Base-by-base conservation (phyloP, 257 asterid species). In the Fraxinus cuspidata region DNA sequence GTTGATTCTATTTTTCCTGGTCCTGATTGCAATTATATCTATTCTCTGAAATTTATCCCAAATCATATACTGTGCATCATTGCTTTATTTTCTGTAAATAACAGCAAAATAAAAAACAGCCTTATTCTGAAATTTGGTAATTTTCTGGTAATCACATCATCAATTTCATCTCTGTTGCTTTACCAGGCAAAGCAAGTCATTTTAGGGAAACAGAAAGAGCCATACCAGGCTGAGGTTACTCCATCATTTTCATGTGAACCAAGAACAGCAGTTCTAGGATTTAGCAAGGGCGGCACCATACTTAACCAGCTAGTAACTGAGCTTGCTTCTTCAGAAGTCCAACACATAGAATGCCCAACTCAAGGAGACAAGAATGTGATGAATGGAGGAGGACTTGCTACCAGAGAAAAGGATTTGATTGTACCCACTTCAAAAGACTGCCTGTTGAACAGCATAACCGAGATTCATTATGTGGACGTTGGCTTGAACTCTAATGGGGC, bases 401-500 rank as follows among this genome's bases (percentile, higher is more conserved):
- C 32, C 65, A 73, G 68, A 68, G 85, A 69, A 75, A 88, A 87
- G 51, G 87, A 89, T 78, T 78, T 78, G 78, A 81, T 89, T 56
- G 80, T 87, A 32, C 96, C 99, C 81, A 78, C 85, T 19, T 87
- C 97, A 37, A 94, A 84, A 86, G 96, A 90, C 72, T 70, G 65
- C 74, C 83, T 94, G 63, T 87, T 94, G 70, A 84, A 85, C 86
- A 95, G 97, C 87, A 74, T 92, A 82, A 74, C 91, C 15, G 99
- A 95, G 79, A 77, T 95, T 75, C 99, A 95, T 80, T 95, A 95
- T 38, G 92, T 95, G 83, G 99, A 95, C 68, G 99, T 95, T 29
- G 99, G 99, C 31, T 81, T 95, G 78, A 95, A 95, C 88, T 38
- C 84, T 0, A 73, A 85, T 63, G 98, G 99, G 67, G 98, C 99